Evolutionary conservation across 2,329 filamentous ascomycete species (phyloP).

Genomic region (Penicillium vulpinum): DNA sequence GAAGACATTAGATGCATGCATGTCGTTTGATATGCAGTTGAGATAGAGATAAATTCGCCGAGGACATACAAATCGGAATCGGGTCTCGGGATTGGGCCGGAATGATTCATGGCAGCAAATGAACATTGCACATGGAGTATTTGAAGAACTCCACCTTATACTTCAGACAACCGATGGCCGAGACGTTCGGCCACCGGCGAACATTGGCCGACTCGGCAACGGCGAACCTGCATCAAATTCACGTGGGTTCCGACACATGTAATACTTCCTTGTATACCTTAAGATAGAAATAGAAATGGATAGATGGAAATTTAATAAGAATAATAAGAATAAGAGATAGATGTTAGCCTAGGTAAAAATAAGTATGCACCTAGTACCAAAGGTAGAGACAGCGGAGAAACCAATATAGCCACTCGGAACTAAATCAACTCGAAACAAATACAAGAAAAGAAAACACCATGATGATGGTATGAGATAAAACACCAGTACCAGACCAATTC

Average conservation of each 20-base stretch:
- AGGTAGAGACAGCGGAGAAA: background rate
- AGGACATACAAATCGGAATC: background rate
- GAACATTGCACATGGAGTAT: background rate
- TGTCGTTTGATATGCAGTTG: background rate
- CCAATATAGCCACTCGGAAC: background rate
- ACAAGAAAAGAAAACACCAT: conserved; percentile 15
- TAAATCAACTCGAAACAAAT: conserved; percentile 2
- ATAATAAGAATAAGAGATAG: background rate
- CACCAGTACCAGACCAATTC: background rate
- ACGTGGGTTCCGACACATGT: background rate
- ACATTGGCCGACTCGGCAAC: conserved; percentile 1
- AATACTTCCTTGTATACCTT: background rate
- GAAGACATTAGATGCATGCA: background rate
- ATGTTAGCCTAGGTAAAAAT: background rate
- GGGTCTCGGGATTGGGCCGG: background rate
- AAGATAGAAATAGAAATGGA: background rate
- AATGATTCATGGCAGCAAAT: background rate
- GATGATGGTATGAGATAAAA: conserved; percentile 16
- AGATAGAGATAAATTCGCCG: conserved; percentile 1
- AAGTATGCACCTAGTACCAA: background rate
- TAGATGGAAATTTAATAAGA: too few relatives aligned
- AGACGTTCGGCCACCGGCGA: background rate
- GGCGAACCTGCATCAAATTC: background rate
- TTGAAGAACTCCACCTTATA: background rate
- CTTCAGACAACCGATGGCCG: background rate